Conservation (phyloP, 2,329 filamentous ascomycete species). For the Fusarium sulawesiense region DNA sequence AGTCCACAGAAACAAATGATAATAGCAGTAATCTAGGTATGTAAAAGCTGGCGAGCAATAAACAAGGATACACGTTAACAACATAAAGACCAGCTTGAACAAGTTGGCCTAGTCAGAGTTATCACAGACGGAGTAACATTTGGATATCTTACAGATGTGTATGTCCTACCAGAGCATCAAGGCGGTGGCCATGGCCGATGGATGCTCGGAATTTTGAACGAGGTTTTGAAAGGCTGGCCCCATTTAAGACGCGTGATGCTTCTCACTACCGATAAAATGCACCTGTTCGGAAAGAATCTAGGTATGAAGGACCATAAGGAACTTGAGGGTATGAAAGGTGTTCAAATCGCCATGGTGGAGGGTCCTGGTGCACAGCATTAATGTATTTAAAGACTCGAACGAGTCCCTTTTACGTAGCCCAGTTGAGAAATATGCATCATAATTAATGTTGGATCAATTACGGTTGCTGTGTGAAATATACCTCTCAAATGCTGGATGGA, state of each 20-base stretch:
- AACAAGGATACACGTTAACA: not conserved
- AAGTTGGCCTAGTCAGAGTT: not conserved
- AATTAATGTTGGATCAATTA: too few relatives aligned
- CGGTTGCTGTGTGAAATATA: too few relatives aligned
- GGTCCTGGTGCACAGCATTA: not conserved
- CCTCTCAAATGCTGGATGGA: not conserved
- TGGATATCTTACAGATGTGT: not conserved
- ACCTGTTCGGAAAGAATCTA: not conserved
- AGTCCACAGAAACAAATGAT: rapidly evolving
- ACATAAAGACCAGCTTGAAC: not conserved
- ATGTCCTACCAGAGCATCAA: not conserved
- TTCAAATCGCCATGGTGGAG: not conserved
- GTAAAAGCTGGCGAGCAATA: not conserved
- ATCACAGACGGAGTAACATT: not conserved
- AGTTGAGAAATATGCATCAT: not conserved
- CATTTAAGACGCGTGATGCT: not conserved
- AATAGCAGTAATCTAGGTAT: not conserved
- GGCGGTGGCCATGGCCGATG: not conserved
- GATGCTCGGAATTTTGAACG: not conserved
- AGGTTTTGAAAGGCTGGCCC: not conserved
- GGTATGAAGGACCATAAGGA: not conserved
- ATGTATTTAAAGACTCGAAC: not conserved
- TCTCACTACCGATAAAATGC: not conserved
- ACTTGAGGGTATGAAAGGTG: not conserved
- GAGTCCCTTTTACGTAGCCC: not conserved